phyloP scores from a whole-genome alignment of 1,139 yeast species.

The Insectozyma bohioensis region DNA sequence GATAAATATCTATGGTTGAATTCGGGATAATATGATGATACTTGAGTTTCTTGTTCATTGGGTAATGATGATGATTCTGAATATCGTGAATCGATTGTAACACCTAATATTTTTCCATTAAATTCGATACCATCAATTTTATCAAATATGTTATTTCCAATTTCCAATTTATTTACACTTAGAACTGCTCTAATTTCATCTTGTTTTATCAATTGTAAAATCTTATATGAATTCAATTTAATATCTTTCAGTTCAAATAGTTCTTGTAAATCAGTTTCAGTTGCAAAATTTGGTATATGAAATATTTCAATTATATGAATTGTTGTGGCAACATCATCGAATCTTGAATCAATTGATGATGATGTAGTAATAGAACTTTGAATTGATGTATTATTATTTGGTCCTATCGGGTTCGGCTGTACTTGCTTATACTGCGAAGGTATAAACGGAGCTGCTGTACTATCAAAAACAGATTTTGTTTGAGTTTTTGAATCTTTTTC shows the following conservation, averaged over 20 bases:
- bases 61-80: neutral
- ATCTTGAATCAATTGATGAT: neutral
- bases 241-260: conserved; percentile 4
- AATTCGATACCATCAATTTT: conserved; percentile 3
- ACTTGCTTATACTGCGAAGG: conserved; percentile 15
- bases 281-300: conserved; percentile 2
- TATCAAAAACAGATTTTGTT: no score
- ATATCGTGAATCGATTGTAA: neutral
- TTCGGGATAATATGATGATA: conserved; percentile 4
- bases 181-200: conserved; percentile 1
- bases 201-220: conserved; percentile 1
- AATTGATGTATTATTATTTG: neutral
- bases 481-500: neutral
- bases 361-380: neutral
- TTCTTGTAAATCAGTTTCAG: conserved; percentile 3
- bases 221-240: conserved; percentile 1
- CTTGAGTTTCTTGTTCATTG: neutral
- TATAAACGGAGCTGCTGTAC: conserved; percentile 24
- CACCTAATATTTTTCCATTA: conserved; percentile 4
- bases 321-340: no score
- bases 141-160: neutral
- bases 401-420: neutral
- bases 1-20: neutral
- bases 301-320: conserved; percentile 1
- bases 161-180: conserved; percentile 1